Base-by-base conservation (phyloP, 2,329 filamentous ascomycete genomes). In the Erysiphe pulchra region DNA sequence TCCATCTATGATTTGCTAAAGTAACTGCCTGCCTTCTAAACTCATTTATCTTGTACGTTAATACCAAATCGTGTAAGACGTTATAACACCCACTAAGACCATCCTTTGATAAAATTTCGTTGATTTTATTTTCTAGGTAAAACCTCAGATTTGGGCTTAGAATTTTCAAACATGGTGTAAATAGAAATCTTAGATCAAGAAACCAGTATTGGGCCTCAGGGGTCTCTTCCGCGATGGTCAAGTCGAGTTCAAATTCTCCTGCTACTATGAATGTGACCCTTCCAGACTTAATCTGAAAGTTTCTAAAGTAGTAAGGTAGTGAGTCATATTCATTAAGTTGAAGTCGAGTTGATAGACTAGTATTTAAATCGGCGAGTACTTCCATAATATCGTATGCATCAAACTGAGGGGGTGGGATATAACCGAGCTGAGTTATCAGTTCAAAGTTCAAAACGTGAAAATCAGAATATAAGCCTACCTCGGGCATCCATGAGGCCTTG, bases 41-140 rank as follows among this genome's bases (percentile, higher is more conserved):
- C 51, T 90, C 77, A 51, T 73, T 77, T 52, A 98, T 79, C 64
- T 98, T 94, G 61, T 90, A 80, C 0, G 85, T 94, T 46, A 98
- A 64, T 4, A 86, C 73, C 50, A 92, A 77, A 56, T 87, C 84
- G 59, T 95, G 86, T 2, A 95, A 65, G 51, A 86, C 81, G 47
- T 80, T 72, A 60, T 92, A 94, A 55, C 86, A 90, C 8, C 83
- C 86, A 8, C 63, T 57, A 7, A 98, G 62, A 2, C 87, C 84
- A 42, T 80, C 73, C 41, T 69, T 69, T 39, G 66, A 67, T 12
- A 98, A 68, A 7, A 73, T 66, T 14, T 71, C 67, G 57, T 98
- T 94, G 33, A 84, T 68, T 49, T 72, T 75, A 16, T 59, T 61
- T 57, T 92, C 83, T 30, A 94, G 62, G 47, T 73, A 71, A 33